Conservation (phyloP, 1,284 basidiomycete species). For the Thelephora terrestris region DNA sequence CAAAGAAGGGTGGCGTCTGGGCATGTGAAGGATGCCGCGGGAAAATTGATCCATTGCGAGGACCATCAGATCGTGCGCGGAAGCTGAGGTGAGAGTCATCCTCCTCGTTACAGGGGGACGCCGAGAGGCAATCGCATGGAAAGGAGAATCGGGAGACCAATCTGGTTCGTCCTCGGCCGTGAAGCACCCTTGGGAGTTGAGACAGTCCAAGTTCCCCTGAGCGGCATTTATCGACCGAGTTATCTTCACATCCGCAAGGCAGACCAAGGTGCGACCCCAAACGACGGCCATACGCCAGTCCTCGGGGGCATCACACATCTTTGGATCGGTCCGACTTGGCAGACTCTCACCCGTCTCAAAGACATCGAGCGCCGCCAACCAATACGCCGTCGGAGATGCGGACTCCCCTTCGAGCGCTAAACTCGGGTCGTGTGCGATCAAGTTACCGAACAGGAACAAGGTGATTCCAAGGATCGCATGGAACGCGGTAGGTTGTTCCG, state of each 20-base stretch:
- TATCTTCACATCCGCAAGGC: slow-evolving; percentile 40
- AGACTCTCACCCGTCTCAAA: slow-evolving; percentile 57
- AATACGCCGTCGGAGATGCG: slow-evolving; percentile 38
- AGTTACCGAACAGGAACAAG: slow-evolving; percentile 49
- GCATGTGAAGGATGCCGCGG: slow-evolving; percentile 61
- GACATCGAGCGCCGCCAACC: slow-evolving; percentile 53
- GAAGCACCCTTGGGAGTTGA: too few relatives aligned
- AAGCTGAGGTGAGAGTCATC: slow-evolving; percentile 32
- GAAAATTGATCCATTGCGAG: slow-evolving; percentile 59
- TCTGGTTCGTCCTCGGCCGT: slow-evolving; percentile 18
- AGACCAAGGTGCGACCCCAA: slow-evolving; percentile 54
- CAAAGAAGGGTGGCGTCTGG: slow-evolving; percentile 13
- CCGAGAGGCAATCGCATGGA: slow-evolving; percentile 38
- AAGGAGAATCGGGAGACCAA: slow-evolving; percentile 44
- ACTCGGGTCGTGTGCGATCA: slow-evolving; percentile 36
- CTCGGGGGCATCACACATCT: slow-evolving; percentile 23
- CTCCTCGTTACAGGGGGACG: slow-evolving; percentile 43
- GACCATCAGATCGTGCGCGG: slow-evolving; percentile 41
- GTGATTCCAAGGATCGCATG: slow-evolving; percentile 53
- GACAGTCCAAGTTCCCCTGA: too few relatives aligned
- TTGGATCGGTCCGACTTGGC: slow-evolving; percentile 33
- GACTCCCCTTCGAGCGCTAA: slow-evolving; percentile 46
- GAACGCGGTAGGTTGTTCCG: slow-evolving; percentile 50
- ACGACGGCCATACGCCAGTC: slow-evolving; percentile 60
- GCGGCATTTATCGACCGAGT: slow-evolving; percentile 9